Conservation (phyloP, 352 stramenopile species). For the Lagenidium sp. region DNA sequence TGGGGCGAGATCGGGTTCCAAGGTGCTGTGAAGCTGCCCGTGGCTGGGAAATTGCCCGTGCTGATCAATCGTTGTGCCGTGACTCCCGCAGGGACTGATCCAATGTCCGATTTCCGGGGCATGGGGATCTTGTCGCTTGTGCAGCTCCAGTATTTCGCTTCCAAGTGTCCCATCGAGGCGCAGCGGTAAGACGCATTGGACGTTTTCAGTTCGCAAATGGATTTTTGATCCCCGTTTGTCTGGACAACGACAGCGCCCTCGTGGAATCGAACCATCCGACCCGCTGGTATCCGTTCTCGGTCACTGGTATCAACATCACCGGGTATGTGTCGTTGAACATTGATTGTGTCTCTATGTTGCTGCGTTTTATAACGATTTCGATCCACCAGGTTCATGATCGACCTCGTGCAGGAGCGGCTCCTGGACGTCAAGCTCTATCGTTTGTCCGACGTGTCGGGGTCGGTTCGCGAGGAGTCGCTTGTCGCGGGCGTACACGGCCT, state of each 20-base stretch:
- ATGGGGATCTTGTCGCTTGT: constrained; percentile 76
- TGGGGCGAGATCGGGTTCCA: constrained; percentile 86
- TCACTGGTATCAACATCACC: constrained; percentile 85
- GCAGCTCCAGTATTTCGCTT: constrained; percentile 71
- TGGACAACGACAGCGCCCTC: constrained; percentile 31
- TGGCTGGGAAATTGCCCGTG: too few species aligned
- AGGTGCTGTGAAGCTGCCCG: too few species aligned
- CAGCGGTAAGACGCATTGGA: constrained; percentile 24
- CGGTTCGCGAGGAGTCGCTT: constrained; percentile 18
- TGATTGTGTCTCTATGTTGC: not conserved
- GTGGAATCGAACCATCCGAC: constrained; percentile 79
- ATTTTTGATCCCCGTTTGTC: not conserved
- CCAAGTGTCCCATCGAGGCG: constrained; percentile 66
- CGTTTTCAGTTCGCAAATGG: not conserved
- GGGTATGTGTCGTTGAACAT: constrained; percentile 18
- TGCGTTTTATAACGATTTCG: not conserved
- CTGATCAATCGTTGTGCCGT: not conserved
- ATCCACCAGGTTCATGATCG: constrained; percentile 62
- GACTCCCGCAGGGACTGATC: constrained; percentile 42
- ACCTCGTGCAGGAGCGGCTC: constrained; percentile 63
- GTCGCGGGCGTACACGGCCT: constrained; percentile 31
- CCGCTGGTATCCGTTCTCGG: constrained; percentile 79
- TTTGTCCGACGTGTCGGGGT: constrained; percentile 6
- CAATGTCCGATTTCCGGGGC: constrained; percentile 79
- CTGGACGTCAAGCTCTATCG: constrained; percentile 71